Evolutionary conservation across 1,139 yeast species (phyloP).

Genomic region (Saccharomycopsis hybrid): DNA sequence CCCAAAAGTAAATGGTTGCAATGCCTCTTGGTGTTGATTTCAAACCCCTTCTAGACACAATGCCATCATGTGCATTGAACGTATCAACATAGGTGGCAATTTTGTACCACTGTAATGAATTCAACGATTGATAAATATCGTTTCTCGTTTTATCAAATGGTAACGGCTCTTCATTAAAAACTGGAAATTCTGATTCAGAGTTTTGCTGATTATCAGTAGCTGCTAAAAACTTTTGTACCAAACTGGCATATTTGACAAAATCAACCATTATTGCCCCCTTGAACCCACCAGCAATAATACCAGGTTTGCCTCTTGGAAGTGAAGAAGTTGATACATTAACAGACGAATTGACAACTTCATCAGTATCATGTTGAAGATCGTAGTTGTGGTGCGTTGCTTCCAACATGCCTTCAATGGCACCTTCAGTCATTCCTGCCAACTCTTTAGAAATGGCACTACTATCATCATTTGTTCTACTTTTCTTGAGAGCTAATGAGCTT

Average conservation of each 20-base stretch:
- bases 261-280: slow-evolving; percentile 11
- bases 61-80: slow-evolving; percentile 70
- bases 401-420: slow-evolving; percentile 27
- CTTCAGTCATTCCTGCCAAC: slow-evolving; percentile 28
- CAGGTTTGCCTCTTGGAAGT: not conserved
- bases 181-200: slow-evolving; percentile 22
- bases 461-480: not conserved
- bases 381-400: slow-evolving; percentile 21
- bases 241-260: slow-evolving; percentile 6
- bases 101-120: slow-evolving; percentile 55
- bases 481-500: not conserved
- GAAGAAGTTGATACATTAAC: not conserved
- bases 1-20: slow-evolving; percentile 47
- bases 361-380: slow-evolving; percentile 21
- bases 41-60: slow-evolving; percentile 62
- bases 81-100: slow-evolving; percentile 59
- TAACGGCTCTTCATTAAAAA: slow-evolving; percentile 27
- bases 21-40: slow-evolving; percentile 46
- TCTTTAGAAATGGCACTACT: slow-evolving; percentile 18
- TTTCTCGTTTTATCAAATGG: slow-evolving; percentile 38
- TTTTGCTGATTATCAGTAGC: slow-evolving; percentile 14
- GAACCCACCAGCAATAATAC: slow-evolving; percentile 11
- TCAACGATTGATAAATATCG: slow-evolving; percentile 44
- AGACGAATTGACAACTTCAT: not conserved
- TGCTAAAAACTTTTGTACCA: slow-evolving; percentile 17